These are phyloP conservation scores for Blepharisma japonicum DNA, from an alignment of 73 alveolate species.

Conservation along the genomic window DNA sequence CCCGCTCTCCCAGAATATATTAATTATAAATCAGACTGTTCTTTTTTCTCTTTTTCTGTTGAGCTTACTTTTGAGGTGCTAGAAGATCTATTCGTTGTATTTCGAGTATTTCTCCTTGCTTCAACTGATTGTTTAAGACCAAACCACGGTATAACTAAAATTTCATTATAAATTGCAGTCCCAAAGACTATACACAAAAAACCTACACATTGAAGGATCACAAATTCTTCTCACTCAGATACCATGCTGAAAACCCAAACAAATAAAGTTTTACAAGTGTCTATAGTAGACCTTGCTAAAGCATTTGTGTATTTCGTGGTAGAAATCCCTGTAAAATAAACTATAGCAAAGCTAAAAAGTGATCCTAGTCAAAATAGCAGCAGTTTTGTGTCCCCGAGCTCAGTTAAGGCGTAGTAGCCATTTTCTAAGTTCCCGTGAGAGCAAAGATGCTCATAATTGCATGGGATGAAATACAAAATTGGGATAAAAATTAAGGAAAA, in stretches of 20 bases:
- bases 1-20: no score
- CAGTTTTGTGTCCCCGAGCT: constrained; percentile 50
- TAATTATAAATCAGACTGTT: no score
- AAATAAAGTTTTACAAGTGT: constrained; percentile 77
- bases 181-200: constrained; percentile 50
- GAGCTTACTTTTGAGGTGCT: no score
- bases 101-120: background rate
- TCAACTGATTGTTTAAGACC: constrained; percentile 36
- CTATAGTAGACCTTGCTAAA: constrained; percentile 87
- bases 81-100: no score
- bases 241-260: constrained; percentile 79
- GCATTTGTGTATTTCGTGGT: constrained; percentile 91
- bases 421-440: constrained; percentile 52
- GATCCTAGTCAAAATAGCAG: constrained; percentile 48
- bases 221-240: constrained; percentile 61
- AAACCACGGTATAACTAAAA: constrained; percentile 39
- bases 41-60: no score
- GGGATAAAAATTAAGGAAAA: constrained; percentile 70
- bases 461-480: constrained; percentile 74
- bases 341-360: constrained; percentile 76
- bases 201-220: constrained; percentile 61
- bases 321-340: constrained; percentile 86
- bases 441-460: constrained; percentile 63
- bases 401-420: constrained; percentile 49
- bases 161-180: constrained; percentile 55